phyloP scores from a whole-genome alignment of 768 basidiomycete species.

The Psilocybe sp. region DNA sequence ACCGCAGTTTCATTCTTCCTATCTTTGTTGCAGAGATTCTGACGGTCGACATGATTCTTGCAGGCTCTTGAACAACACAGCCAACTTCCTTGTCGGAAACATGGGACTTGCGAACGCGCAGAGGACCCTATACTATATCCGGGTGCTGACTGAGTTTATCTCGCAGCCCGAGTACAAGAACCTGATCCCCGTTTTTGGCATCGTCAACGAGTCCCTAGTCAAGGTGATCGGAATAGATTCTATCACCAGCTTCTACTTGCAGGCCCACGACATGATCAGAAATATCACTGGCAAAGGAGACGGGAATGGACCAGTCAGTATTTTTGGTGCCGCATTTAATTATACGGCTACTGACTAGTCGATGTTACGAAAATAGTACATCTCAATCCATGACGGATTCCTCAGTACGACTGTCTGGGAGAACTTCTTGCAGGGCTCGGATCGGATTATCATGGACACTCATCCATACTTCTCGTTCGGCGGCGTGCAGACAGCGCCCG shows the following conservation, averaged over 20 bases:
- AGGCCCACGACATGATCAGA: slow-evolving; percentile 60
- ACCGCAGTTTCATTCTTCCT: slow-evolving; percentile 5
- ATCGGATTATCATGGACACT: slow-evolving; percentile 58
- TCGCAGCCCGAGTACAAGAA: slow-evolving; percentile 52
- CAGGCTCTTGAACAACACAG: slow-evolving; percentile 31
- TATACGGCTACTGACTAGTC: background rate
- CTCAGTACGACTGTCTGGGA: slow-evolving; percentile 37
- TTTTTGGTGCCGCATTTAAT: background rate
- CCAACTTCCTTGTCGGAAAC: slow-evolving; percentile 65
- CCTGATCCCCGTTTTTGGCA: slow-evolving; percentile 61
- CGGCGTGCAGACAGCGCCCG: slow-evolving; percentile 32
- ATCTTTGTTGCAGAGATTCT: background rate
- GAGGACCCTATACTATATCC: slow-evolving; percentile 72
- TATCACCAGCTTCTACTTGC: slow-evolving; percentile 57
- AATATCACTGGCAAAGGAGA: slow-evolving; percentile 70
- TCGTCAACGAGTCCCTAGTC: slow-evolving; percentile 57
- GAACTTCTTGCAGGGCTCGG: slow-evolving; percentile 55
- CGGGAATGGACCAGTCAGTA: slow-evolving; percentile 52
- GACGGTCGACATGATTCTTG: background rate
- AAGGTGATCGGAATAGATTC: slow-evolving; percentile 48
- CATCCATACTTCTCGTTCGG: slow-evolving; percentile 70
- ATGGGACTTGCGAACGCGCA: slow-evolving; percentile 90
- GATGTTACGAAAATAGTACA: slow-evolving; percentile 37
- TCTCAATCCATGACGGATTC: slow-evolving; percentile 50
- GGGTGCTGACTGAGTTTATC: slow-evolving; percentile 78